Evolutionary conservation across 345 rosid species (phyloP).

Genomic region (Eucalyptus microcorys): DNA sequence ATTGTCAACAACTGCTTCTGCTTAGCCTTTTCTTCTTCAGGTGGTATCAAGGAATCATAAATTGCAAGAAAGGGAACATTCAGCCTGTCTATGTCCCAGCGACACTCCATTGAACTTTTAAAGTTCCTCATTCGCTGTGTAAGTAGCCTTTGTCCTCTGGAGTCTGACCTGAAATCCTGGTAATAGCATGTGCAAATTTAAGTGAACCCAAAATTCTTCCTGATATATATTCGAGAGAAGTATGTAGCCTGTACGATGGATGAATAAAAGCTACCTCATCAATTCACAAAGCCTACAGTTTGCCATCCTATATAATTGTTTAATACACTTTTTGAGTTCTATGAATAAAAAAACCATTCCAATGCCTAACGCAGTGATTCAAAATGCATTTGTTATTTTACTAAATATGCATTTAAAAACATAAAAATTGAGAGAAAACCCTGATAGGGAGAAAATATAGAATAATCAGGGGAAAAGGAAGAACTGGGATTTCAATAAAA

Average conservation of each 20-base stretch:
- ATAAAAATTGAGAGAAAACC: not conserved
- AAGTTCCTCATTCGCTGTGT: conserved; percentile 58
- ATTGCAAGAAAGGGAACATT: conserved; percentile 48
- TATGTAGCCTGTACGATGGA: not conserved
- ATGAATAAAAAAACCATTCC: not conserved
- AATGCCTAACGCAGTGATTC: not conserved
- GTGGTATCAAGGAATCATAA: conserved; percentile 67
- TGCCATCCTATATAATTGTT: not conserved
- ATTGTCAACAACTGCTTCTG: conserved; percentile 62
- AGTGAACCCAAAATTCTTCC: not conserved
- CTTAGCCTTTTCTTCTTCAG: conserved; percentile 70
- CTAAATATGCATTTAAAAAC: not conserved
- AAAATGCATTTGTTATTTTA: not conserved
- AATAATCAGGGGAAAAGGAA: not conserved
- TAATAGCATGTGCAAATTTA: not conserved
- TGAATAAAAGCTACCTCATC: not conserved
- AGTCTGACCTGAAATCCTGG: conserved; percentile 80
- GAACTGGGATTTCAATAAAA: not conserved
- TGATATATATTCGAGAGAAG: not conserved
- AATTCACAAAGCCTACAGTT: not conserved
- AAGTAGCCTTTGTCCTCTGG: conserved; percentile 55
- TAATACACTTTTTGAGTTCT: not conserved
- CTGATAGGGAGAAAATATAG: not conserved
- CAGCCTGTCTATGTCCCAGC: conserved; percentile 49
- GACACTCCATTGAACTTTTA: conserved; percentile 39